phyloP scores from a whole-genome alignment of 2,329 filamentous ascomycete genomes.

The Alternaria brassicae region DNA sequence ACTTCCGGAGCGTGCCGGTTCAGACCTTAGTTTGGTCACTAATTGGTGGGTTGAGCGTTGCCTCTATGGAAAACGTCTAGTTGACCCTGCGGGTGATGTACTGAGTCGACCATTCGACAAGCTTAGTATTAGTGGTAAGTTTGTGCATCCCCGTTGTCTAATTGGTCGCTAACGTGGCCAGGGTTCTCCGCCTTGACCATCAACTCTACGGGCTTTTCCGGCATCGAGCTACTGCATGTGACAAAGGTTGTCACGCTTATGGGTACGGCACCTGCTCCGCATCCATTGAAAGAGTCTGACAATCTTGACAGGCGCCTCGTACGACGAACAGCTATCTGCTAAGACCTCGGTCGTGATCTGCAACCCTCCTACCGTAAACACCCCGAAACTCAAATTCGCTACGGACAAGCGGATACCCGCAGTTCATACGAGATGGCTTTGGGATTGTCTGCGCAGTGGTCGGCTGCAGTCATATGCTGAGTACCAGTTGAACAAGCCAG shows the following conservation, averaged over 20 bases:
- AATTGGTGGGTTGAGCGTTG: conserved; percentile 95
- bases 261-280: conserved; percentile 54
- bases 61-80: conserved; percentile 75
- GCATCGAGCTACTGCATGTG: conserved; percentile 85
- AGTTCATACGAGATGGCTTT: conserved; percentile 84
- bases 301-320: conserved; percentile 67
- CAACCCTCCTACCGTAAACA: conserved; percentile 63
- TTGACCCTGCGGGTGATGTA: conserved; percentile 72
- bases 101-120: conserved; percentile 78
- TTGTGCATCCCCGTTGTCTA: conserved; percentile 2
- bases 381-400: conserved; percentile 81
- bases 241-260: conserved; percentile 77
- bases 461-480: conserved; percentile 57
- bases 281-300: conserved; percentile 20
- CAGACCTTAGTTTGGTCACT: conserved; percentile 64
- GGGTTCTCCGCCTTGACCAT: conserved; percentile 75
- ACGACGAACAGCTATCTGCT: conserved; percentile 77
- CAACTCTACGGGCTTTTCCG: conserved; percentile 81
- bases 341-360: conserved; percentile 81
- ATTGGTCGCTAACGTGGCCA: conserved; percentile 29
- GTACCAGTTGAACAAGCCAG: conserved; percentile 42
- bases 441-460: conserved; percentile 71
- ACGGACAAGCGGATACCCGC: conserved; percentile 77
- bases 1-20: conserved; percentile 47
- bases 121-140: conserved; percentile 68